These are phyloP conservation scores for Helicostylum pulchrum DNA, from an alignment of 192 early-diverging fungal species.

Conservation along the genomic window DNA sequence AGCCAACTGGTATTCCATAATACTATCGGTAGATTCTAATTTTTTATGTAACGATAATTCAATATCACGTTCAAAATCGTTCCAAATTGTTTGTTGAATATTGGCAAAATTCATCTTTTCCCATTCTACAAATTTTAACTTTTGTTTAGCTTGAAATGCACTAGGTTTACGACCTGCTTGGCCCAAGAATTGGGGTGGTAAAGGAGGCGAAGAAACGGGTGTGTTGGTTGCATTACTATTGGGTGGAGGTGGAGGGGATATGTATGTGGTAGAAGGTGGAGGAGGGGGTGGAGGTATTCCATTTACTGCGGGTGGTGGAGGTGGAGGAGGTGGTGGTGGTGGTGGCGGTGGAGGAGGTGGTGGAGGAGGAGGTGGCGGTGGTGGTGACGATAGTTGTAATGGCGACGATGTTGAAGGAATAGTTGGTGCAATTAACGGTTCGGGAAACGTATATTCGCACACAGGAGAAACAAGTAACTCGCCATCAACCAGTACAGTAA, in stretches of 20 bases:
- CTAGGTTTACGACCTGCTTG: constrained; percentile 27
- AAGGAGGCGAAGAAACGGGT: constrained; percentile 14
- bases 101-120: constrained; percentile 68
- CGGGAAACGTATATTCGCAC: neutral
- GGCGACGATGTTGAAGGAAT: constrained; percentile 27
- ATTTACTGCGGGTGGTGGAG: constrained; percentile 18
- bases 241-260: constrained; percentile 34
- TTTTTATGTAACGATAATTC: constrained; percentile 1
- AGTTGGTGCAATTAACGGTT: neutral
- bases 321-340: constrained; percentile 22
- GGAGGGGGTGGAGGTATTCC: constrained; percentile 21
- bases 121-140: constrained; percentile 75
- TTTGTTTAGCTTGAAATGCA: constrained; percentile 57
- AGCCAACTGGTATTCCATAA: constrained; percentile 31
- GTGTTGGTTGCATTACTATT: neutral
- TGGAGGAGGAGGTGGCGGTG: constrained; percentile 11
- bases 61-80: constrained; percentile 13
- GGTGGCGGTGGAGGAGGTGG: constrained; percentile 17
- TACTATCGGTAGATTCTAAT: constrained; percentile 3
- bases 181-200: constrained; percentile 41
- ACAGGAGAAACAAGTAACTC: too few species aligned
- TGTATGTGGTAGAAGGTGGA: constrained; percentile 14
- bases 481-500: too few species aligned
- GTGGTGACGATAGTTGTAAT: constrained; percentile 20
- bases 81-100: constrained; percentile 67